These are phyloP conservation scores for Fusarium sp. DNA, from an alignment of 2,329 filamentous ascomycete species.

Conservation along the genomic window DNA sequence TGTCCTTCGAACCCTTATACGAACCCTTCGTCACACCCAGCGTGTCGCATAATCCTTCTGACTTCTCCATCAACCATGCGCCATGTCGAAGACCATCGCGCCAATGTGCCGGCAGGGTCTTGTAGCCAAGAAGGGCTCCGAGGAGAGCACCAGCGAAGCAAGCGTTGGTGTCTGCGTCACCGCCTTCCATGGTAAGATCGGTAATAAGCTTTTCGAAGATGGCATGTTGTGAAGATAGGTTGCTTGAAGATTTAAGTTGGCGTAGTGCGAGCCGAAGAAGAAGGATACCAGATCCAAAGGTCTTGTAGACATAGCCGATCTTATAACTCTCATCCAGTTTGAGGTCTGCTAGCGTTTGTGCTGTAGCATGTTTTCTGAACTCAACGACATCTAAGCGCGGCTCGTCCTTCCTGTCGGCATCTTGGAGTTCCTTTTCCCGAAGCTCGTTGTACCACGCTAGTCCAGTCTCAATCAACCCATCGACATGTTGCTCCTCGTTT, in stretches of 20 bases:
- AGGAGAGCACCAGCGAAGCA: slow-evolving; percentile 63
- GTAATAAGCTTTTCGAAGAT: slow-evolving; percentile 61
- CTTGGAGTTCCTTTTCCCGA: slow-evolving; percentile 33
- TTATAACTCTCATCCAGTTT: slow-evolving; percentile 57
- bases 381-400: slow-evolving; percentile 54
- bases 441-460: slow-evolving; percentile 53
- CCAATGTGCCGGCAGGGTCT: slow-evolving; percentile 60
- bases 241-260: slow-evolving; percentile 34
- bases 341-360: slow-evolving; percentile 52
- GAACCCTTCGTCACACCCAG: slow-evolving; percentile 52
- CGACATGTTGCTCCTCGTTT: slow-evolving; percentile 52
- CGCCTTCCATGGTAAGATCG: slow-evolving; percentile 62
- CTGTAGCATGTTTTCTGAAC: slow-evolving; percentile 55
- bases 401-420: slow-evolving; percentile 45
- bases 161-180: slow-evolving; percentile 66
- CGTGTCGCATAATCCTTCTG: slow-evolving; percentile 53
- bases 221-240: slow-evolving; percentile 33
- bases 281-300: slow-evolving; percentile 60
- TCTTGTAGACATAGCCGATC: slow-evolving; percentile 67
- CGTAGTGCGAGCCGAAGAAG: slow-evolving; percentile 58
- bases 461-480: slow-evolving; percentile 54
- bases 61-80: slow-evolving; percentile 59
- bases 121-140: slow-evolving; percentile 60
- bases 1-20: slow-evolving; percentile 52
- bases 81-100: slow-evolving; percentile 58